Conservation (phyloP, 176 grass and related monocot genomes). For the Avena eriantha region DNA sequence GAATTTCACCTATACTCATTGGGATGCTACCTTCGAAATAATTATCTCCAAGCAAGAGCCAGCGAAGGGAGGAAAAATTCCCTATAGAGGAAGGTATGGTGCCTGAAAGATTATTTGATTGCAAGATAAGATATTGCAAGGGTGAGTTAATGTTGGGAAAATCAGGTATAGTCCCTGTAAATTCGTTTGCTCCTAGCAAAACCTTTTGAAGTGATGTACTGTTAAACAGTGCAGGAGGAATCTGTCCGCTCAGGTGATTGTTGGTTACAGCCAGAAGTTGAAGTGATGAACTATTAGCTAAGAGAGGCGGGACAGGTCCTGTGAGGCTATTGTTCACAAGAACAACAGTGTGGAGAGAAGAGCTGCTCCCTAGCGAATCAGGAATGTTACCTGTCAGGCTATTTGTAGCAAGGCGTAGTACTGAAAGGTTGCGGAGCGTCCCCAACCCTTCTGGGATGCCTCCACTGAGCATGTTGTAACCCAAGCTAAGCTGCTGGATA, state of each 20-base stretch:
- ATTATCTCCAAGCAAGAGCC: constrained; percentile 38
- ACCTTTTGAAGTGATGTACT: constrained; percentile 16
- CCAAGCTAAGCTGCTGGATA: constrained; percentile 10
- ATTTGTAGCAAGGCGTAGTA: constrained; percentile 30
- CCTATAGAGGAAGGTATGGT: constrained; percentile 46
- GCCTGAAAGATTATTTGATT: constrained; percentile 41
- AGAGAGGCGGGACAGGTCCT: constrained; percentile 34
- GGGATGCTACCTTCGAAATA: constrained; percentile 3
- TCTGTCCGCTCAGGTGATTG: constrained; percentile 46
- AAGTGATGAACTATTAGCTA: constrained; percentile 30
- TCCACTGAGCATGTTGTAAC: neutral
- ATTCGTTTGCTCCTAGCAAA: neutral
- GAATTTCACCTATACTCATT: constrained; percentile 6
- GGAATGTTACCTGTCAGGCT: constrained; percentile 35
- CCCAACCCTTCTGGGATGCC: constrained; percentile 23
- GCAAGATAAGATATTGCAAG: constrained; percentile 29
- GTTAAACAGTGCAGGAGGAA: constrained; percentile 34
- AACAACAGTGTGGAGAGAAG: neutral
- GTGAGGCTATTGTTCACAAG: constrained; percentile 45
- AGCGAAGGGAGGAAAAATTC: constrained; percentile 36
- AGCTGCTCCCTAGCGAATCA: neutral
- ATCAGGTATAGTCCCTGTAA: constrained; percentile 8
- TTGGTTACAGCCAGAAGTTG: neutral
- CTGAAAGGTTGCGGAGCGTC: constrained; percentile 40
- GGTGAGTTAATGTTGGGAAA: neutral